Conservation (phyloP, 108 stramenopile species). For the Cyclostephanos tholiformis region DNA sequence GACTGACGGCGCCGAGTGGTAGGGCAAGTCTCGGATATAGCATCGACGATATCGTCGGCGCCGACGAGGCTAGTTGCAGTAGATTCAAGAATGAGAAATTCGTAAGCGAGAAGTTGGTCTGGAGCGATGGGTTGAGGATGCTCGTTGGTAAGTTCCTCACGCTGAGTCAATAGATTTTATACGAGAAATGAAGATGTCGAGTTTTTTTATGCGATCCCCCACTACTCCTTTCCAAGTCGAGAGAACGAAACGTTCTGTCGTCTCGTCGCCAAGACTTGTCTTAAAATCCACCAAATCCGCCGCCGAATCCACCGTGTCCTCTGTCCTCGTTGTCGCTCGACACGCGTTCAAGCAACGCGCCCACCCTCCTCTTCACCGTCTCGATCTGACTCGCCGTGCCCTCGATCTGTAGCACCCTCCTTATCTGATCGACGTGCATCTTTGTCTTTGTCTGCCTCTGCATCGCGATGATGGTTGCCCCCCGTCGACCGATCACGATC, state of each 20-base stretch:
- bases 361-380: slow-evolving; percentile 82
- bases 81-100: slow-evolving; percentile 73
- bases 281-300: slow-evolving; percentile 26
- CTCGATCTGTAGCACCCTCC: slow-evolving; percentile 82
- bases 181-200: no score
- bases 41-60: slow-evolving; percentile 73
- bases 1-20: slow-evolving; percentile 11
- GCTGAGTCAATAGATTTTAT: slow-evolving; percentile 21
- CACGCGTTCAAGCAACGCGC: slow-evolving; percentile 81
- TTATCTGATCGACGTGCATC: slow-evolving; percentile 91
- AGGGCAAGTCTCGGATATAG: slow-evolving; percentile 59
- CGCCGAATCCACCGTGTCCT: slow-evolving; percentile 17
- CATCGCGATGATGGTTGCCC: slow-evolving; percentile 90
- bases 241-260: no score
- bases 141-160: slow-evolving; percentile 58
- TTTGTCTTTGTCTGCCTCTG: slow-evolving; percentile 88
- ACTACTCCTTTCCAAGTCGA: no score
- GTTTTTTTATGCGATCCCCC: no score
- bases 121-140: slow-evolving; percentile 61
- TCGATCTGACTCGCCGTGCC: slow-evolving; percentile 86
- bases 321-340: slow-evolving; percentile 48
- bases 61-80: slow-evolving; percentile 62
- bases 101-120: slow-evolving; percentile 63
- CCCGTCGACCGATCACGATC: slow-evolving; percentile 88
- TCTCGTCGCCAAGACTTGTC: no score